Evolutionary conservation across 2,329 filamentous ascomycete species (phyloP), one percentile per base, ranked within the genome.

Genomic region (Monosporascus sp.): DNA sequence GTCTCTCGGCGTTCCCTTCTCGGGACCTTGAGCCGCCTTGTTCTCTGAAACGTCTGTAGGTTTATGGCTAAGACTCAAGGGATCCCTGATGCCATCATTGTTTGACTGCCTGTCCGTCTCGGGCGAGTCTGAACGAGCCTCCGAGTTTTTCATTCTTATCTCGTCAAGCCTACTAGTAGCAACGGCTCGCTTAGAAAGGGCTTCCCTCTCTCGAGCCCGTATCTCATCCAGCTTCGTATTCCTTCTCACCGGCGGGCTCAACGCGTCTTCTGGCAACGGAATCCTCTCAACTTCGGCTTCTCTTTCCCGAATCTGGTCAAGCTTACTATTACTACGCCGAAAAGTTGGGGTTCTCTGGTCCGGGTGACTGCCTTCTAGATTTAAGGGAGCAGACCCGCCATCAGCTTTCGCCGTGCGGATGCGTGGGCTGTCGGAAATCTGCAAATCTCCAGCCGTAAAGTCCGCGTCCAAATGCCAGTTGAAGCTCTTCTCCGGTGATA

Each of bases 401-500:
- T 61, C 72, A 31, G 68, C 65, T 31, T 67, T 65, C 25, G 60
- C 66, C 22, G 74, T 66, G 27, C 65, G 70, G 50, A 83, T 73
- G 35, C 77, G 75, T n/a, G 80, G 80, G 56, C 80, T 83, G 57
- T 78, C 72, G 0, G 81, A 83, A 36, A 79, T 62, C 53, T 82
- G 79, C 39, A 83, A 54, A 54, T 83, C 80, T 43, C 75, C 73
- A 11, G 75, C 80, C 1, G 81, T 83, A 57, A 84, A 82, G 51
- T 84, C 81, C 5, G 76, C 74, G 36, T 83, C 80, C 7, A 81
- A 65, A 52, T 82, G 70, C 80, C 80, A 84, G 7, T 74, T 76
- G 53, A 76, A 79, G 58, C 74, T 78, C 64, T 78, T 81, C 50
- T 77, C 74, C 0, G 79, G 79, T 0, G 77, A 78, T 6, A 51